phyloP scores from a whole-genome alignment of 345 rosid genomes.

The Erucastrum elatum region DNA sequence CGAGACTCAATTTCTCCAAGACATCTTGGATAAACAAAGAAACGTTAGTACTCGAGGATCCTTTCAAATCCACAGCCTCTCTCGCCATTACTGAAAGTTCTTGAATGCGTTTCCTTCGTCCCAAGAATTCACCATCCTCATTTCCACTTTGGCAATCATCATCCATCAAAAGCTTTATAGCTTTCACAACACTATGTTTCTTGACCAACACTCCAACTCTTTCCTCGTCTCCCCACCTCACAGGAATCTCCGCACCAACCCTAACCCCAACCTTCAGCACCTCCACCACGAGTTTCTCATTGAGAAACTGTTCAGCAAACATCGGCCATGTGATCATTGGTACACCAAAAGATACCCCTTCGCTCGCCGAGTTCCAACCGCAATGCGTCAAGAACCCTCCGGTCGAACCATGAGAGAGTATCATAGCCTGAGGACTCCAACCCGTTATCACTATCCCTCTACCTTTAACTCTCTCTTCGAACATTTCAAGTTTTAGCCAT shows the following conservation, averaged over 20 bases:
- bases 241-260: slow-evolving; percentile 60
- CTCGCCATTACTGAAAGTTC: slow-evolving; percentile 44
- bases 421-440: slow-evolving; percentile 83
- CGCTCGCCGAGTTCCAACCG: slow-evolving; percentile 90
- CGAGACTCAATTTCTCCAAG: slow-evolving; percentile 2
- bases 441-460: slow-evolving; percentile 68
- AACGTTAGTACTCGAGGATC: slow-evolving; percentile 38
- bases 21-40: slow-evolving; percentile 50
- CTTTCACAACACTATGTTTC: slow-evolving; percentile 46
- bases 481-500: slow-evolving; percentile 47
- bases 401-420: slow-evolving; percentile 63
- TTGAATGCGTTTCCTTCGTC: slow-evolving; percentile 47
- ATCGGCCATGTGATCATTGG: slow-evolving; percentile 88
- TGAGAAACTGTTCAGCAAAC: slow-evolving; percentile 71
- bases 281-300: slow-evolving; percentile 67
- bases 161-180: slow-evolving; percentile 45
- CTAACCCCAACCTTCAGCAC: slow-evolving; percentile 59
- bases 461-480: slow-evolving; percentile 57
- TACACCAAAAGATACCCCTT: slow-evolving; percentile 56
- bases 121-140: slow-evolving; percentile 26
- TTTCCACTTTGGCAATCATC: slow-evolving; percentile 48
- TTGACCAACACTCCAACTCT: slow-evolving; percentile 57
- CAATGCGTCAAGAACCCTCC: slow-evolving; percentile 81
- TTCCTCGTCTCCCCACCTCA: slow-evolving; percentile 79
- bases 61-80: slow-evolving; percentile 52